phyloP scores from a whole-genome alignment of 2,329 filamentous ascomycete species.

The Xylariaceae sp. region DNA sequence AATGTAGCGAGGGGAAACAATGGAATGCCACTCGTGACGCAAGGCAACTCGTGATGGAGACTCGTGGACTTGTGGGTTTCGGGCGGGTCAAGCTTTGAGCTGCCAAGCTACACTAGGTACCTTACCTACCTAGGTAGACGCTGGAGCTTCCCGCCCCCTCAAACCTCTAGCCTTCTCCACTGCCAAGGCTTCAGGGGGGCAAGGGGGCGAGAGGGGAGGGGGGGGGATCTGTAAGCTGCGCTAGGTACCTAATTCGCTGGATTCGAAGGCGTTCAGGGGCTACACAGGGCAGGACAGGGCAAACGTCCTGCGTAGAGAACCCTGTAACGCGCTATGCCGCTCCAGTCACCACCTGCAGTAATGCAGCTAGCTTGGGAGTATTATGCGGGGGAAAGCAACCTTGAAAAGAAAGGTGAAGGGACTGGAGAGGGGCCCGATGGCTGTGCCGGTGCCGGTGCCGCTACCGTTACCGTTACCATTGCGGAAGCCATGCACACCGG shows the following conservation, averaged over 20 bases:
- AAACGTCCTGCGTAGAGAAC: conserved; percentile 5
- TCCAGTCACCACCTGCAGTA: background rate
- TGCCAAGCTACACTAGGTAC: background rate
- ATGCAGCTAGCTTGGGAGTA: conserved; percentile 6
- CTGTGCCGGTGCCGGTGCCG: too few species aligned
- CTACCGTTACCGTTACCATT: background rate
- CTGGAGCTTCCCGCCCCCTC: background rate
- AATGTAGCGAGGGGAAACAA: background rate
- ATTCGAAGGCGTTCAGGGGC: conserved; percentile 18
- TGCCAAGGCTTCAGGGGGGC: conserved; percentile 19
- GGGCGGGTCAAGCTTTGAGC: background rate
- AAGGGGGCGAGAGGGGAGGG: too few species aligned
- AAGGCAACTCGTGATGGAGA: conserved; percentile 8
- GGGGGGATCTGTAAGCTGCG: too few species aligned
- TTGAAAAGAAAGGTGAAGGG: too few species aligned
- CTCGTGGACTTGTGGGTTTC: too few species aligned
- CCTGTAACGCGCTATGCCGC: conserved; percentile 4
- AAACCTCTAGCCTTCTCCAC: conserved; percentile 1
- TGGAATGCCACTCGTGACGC: too few species aligned
- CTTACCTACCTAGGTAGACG: background rate
- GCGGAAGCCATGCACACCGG: background rate
- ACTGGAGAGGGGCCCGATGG: background rate
- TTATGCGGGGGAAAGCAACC: conserved; percentile 15
- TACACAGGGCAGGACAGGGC: conserved; percentile 11
- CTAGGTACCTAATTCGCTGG: conserved; percentile 17